Conservation (phyloP, 2,329 filamentous ascomycete genomes). For the Fusarium temperatum region DNA sequence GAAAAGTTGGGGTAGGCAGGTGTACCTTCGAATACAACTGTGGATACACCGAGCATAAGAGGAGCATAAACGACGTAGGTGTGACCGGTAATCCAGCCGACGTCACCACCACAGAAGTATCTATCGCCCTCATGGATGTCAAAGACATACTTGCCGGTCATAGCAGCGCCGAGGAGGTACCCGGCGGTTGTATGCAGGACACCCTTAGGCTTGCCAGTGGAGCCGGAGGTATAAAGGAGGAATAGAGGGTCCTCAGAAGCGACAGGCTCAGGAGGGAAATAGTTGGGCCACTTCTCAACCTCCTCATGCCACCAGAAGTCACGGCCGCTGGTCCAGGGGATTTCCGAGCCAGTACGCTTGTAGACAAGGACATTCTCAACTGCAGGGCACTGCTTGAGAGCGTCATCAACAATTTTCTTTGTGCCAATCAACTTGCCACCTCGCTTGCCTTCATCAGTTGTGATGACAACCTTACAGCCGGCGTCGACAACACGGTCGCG, state of each 20-base stretch:
- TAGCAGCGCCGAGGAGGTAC: constrained; percentile 91
- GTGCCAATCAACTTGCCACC: constrained; percentile 97
- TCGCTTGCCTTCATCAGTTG: constrained; percentile 96
- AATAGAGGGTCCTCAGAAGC: constrained; percentile 96
- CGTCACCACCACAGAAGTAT: constrained; percentile 98
- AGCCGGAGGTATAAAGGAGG: constrained; percentile 97
- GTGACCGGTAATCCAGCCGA: constrained; percentile 99
- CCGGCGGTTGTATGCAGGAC: constrained; percentile 97
- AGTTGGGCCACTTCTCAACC: constrained; percentile 93
- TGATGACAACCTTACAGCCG: constrained; percentile 92
- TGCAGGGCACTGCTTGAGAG: constrained; percentile 92
- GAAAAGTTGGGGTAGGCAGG: constrained; percentile 98
- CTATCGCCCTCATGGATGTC: constrained; percentile 94
- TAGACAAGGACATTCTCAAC: constrained; percentile 88
- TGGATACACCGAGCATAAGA: constrained; percentile 89
- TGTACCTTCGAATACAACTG: constrained; percentile 97
- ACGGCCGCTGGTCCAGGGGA: constrained; percentile 88
- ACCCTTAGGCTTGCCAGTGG: constrained; percentile 98
- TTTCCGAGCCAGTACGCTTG: constrained; percentile 92
- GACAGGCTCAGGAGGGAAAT: constrained; percentile 89
- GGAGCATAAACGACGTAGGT: constrained; percentile 98
- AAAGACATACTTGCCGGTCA: constrained; percentile 98
- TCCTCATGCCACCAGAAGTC: constrained; percentile 99
- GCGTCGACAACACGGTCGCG: constrained; percentile 94
- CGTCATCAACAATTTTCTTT: constrained; percentile 99